These are phyloP conservation scores for Termitomyces sp. DNA, from an alignment of 768 basidiomycete species.

Conservation along the genomic window DNA sequence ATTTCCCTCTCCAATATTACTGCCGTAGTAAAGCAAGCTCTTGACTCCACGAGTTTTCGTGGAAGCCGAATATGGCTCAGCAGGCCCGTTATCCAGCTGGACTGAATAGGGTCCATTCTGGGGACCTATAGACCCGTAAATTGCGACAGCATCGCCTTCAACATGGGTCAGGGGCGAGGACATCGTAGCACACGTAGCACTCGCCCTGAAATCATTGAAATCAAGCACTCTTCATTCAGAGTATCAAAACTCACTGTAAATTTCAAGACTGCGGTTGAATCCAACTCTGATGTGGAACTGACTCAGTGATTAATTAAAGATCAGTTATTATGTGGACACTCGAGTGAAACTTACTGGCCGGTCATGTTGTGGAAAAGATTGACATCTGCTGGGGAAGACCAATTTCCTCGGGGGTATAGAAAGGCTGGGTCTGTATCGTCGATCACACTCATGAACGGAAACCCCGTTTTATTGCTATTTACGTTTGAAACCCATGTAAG, in stretches of 20 bases:
- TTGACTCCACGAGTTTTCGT: neutral
- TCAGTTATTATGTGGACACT: neutral
- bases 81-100: neutral
- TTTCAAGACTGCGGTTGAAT: neutral
- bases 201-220: neutral
- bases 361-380: neutral
- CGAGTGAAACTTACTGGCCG: neutral
- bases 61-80: neutral
- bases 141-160: constrained; percentile 1
- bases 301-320: neutral
- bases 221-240: neutral
- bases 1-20: neutral
- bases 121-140: constrained; percentile 2
- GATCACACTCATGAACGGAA: neutral
- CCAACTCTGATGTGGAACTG: neutral
- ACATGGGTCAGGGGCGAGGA: neutral
- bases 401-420: neutral
- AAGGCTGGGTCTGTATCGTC: neutral
- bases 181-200: neutral
- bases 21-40: constrained; percentile 1
- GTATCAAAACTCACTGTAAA: neutral
- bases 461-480: neutral
- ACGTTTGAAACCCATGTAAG: neutral
- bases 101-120: neutral
- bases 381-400: neutral